Percentiles rank a stretch among this genome's conserved stretches.
Conservation (phyloP, 148 eudicot species). For the Heliosperma pusillum region DNA sequence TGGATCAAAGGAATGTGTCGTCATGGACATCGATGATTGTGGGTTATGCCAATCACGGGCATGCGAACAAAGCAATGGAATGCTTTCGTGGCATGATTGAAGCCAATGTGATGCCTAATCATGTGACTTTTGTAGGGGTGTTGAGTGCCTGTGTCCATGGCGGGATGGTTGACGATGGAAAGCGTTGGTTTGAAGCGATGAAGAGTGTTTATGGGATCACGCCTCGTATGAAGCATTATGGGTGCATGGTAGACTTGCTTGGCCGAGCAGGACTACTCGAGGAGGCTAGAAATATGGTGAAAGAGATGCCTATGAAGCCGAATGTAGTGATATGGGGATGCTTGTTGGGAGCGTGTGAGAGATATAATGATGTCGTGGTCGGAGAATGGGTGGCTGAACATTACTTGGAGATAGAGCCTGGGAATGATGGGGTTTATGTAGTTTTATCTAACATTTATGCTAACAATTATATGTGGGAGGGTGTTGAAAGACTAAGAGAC, state of each 20-base stretch:
- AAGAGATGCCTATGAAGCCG: conserved; percentile 63
- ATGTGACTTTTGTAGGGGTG: conserved; percentile 71
- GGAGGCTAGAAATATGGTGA: conserved; percentile 57
- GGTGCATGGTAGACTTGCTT: conserved; percentile 64
- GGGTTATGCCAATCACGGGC: conserved; percentile 68
- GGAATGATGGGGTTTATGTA: conserved; percentile 79
- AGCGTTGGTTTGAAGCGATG: conserved; percentile 55
- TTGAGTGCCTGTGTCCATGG: conserved; percentile 86
- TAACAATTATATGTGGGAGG: conserved; percentile 58
- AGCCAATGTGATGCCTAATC: conserved; percentile 53
- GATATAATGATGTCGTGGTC: conserved; percentile 54
- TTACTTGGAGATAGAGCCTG: conserved; percentile 60
- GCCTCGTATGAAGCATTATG: conserved; percentile 65
- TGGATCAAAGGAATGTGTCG: conserved; percentile 56
- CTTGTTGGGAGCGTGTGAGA: conserved; percentile 85
- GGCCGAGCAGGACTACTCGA: conserved; percentile 59
- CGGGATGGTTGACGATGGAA: conserved; percentile 65
- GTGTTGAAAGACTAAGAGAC: conserved; percentile 54
- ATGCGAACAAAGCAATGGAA: conserved; percentile 46
- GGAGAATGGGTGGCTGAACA: conserved; percentile 68
- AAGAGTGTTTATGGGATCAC: conserved; percentile 38
- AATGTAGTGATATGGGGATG: conserved; percentile 77
- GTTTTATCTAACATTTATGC: conserved; percentile 79
- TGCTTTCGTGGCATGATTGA: conserved; percentile 52
- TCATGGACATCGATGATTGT: conserved; percentile 92